Evolutionary conservation across 495 filamentous ascomycete genomes (phyloP).

Genomic region (Aspergillus asperescens): DNA sequence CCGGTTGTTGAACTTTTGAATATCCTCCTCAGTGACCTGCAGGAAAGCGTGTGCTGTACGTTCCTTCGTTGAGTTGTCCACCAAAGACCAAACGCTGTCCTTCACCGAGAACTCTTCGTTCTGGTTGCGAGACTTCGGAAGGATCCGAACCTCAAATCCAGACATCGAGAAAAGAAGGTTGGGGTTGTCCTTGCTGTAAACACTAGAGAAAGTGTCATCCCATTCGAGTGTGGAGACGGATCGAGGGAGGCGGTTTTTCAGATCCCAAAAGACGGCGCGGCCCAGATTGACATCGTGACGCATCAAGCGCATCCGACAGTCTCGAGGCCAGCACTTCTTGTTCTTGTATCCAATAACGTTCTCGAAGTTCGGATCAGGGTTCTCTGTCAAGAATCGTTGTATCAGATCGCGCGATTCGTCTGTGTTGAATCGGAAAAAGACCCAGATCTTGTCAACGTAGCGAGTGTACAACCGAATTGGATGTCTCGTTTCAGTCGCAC

Average conservation of each 20-base stretch:
- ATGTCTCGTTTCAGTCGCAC: slow-evolving; percentile 83
- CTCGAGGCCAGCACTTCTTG: slow-evolving; percentile 99
- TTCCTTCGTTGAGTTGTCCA: slow-evolving; percentile 94
- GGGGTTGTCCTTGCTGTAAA: slow-evolving; percentile 97
- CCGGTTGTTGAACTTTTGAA: slow-evolving; percentile 98
- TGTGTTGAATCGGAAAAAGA: slow-evolving; percentile 87
- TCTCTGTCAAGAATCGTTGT: slow-evolving; percentile 95
- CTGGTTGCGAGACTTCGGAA: slow-evolving; percentile 91
- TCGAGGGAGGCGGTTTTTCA: slow-evolving; percentile 93
- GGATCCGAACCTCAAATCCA: slow-evolving; percentile 94
- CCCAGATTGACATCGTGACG: slow-evolving; percentile 98
- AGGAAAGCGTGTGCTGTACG: slow-evolving; percentile 97
- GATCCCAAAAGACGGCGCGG: slow-evolving; percentile 96
- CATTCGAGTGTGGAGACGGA: slow-evolving; percentile 97
- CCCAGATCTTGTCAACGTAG: slow-evolving; percentile 98
- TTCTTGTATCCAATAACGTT: slow-evolving; percentile 99
- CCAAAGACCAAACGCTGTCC: slow-evolving; percentile 96
- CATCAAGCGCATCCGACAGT: slow-evolving; percentile 97
- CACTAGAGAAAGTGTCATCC: slow-evolving; percentile 99
- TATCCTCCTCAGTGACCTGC: slow-evolving; percentile 96
- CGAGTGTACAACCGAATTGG: slow-evolving; percentile 95
- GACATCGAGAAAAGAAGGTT: slow-evolving; percentile 98
- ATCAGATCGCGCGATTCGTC: slow-evolving; percentile 96
- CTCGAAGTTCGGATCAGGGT: slow-evolving; percentile 98
- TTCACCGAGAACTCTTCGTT: slow-evolving; percentile 97